Percentiles rank a stretch among this genome's conserved stretches.
phyloP scores from a whole-genome alignment of 306 rosid species.

The Cucurbita argyrosperma region DNA sequence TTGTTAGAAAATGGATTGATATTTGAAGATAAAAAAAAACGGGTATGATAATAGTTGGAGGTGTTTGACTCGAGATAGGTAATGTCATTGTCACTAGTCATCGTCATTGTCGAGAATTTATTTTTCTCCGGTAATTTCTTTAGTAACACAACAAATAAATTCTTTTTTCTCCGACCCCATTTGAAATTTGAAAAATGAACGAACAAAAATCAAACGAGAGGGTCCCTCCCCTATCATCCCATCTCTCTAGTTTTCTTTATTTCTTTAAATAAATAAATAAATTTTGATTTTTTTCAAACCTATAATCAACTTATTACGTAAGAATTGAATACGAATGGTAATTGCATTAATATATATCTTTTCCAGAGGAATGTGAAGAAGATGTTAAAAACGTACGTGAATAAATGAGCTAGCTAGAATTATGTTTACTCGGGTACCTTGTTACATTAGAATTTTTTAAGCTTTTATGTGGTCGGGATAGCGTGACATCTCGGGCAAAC shows the following conservation, averaged over 20 bases:
- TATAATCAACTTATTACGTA: background rate
- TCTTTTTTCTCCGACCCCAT: no score
- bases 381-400: slow-evolving; percentile 22
- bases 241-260: background rate
- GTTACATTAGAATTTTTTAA: no score
- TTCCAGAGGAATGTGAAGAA: background rate
- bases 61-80: no score
- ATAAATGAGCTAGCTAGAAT: slow-evolving; percentile 27
- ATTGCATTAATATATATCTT: background rate
- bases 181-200: no score
- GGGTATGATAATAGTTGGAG: background rate
- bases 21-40: no score
- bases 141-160: no score
- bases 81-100: no score
- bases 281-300: background rate
- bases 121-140: no score
- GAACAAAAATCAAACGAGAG: background rate
- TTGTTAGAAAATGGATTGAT: background rate
- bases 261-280: no score
- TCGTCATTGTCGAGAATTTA: no score
- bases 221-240: background rate
- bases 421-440: no score
- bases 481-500: background rate
- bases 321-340: background rate
- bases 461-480: background rate